Evolutionary conservation across 768 basidiomycete species (phyloP).

Genomic region (Candolleomyces aberdarensis): DNA sequence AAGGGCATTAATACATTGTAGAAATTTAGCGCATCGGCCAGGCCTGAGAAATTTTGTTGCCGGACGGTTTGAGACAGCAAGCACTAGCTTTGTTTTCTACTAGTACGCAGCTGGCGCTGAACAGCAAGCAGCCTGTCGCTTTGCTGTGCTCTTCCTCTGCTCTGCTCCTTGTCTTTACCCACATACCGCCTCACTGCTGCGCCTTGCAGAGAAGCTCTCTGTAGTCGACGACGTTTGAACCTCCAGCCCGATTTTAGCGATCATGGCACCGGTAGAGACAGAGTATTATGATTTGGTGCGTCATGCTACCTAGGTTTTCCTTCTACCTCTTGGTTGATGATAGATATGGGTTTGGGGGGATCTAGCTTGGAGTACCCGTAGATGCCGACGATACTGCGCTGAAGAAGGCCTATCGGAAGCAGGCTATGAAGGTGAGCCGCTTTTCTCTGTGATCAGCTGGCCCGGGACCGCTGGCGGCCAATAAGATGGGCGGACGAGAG

Average conservation of each 20-base stretch:
- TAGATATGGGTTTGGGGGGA: neutral
- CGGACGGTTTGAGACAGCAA: no score
- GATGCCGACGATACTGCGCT: slow-evolving; percentile 78
- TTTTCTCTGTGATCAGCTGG: neutral
- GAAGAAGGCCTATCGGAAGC: slow-evolving; percentile 94
- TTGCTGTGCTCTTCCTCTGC: no score
- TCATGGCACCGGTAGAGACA: slow-evolving; percentile 86
- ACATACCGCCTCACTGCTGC: no score
- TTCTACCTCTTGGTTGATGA: neutral
- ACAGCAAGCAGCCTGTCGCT: no score
- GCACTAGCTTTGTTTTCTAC: neutral
- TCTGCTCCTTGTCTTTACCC: no score
- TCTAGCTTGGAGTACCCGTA: slow-evolving; percentile 64
- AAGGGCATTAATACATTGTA: no score
- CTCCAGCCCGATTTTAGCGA: neutral
- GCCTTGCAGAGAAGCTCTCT: no score
- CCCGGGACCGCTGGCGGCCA: neutral
- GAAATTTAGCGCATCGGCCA: no score
- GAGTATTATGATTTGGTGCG: slow-evolving; percentile 85
- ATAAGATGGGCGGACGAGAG: neutral
- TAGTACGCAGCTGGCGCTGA: no score
- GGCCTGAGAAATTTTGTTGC: no score
- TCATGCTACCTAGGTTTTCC: neutral
- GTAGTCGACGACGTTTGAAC: no score
- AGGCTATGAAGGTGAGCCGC: slow-evolving; percentile 80